Conservation (phyloP, 2,329 filamentous ascomycete genomes). For the Basipetospora chlamydospora region DNA sequence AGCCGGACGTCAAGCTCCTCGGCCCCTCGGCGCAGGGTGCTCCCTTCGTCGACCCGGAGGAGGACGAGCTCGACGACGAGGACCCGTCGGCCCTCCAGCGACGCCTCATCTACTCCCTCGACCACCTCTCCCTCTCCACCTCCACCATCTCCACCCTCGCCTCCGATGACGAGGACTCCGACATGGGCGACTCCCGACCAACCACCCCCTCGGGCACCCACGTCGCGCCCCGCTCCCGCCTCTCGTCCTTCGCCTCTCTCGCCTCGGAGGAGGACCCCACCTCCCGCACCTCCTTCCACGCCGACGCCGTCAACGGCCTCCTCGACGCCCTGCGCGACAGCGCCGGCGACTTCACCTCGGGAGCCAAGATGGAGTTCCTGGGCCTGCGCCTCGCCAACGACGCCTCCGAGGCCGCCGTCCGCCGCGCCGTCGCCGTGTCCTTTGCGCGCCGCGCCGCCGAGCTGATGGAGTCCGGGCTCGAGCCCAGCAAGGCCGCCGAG, state of each 20-base stretch:
- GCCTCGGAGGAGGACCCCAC: constrained; percentile 58
- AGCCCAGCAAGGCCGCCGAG: constrained; percentile 50
- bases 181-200: constrained; percentile 41
- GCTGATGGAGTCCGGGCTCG: constrained; percentile 41
- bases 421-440: constrained; percentile 69
- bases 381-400: constrained; percentile 83
- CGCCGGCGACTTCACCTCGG: constrained; percentile 63
- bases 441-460: constrained; percentile 72
- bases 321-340: constrained; percentile 69
- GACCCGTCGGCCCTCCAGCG: constrained; percentile 38
- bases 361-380: constrained; percentile 82
- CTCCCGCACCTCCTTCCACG: constrained; percentile 54
- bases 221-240: constrained; percentile 36
- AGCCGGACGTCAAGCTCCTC: constrained; percentile 29
- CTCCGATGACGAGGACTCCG: constrained; percentile 50
- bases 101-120: constrained; percentile 39
- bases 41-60: constrained; percentile 28
- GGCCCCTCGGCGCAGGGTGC: constrained; percentile 36
- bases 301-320: constrained; percentile 76
- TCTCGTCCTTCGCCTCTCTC: constrained; percentile 60
- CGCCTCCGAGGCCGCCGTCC: constrained; percentile 78
- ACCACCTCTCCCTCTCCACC: constrained; percentile 35
- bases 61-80: constrained; percentile 33
- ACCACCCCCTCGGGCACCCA: constrained; percentile 11
- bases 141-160: constrained; percentile 45